phyloP scores from a whole-genome alignment of 805 yeast species.

The Priceomyces fermenticarens region DNA sequence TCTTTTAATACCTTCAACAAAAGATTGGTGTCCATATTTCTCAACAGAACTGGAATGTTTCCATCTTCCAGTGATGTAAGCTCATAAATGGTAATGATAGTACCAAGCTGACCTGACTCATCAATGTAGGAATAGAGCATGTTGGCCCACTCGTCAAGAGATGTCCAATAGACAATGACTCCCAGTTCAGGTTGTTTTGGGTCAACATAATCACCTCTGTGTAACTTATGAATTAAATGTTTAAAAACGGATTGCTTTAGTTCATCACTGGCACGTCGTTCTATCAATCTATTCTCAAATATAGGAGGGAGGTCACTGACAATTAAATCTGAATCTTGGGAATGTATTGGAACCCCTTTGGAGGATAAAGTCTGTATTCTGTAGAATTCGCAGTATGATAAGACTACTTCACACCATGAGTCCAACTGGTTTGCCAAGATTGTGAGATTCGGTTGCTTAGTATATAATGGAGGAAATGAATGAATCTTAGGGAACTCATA shows the following conservation, averaged over 20 bases:
- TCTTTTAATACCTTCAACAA: conserved; percentile 52
- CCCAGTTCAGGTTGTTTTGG: conserved; percentile 61
- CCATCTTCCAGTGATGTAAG: conserved; percentile 61
- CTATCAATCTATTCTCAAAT: conserved; percentile 51
- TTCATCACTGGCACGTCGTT: conserved; percentile 52
- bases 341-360: conserved; percentile 26
- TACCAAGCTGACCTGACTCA: conserved; percentile 70
- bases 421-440: conserved; percentile 73
- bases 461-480: conserved; percentile 85
- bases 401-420: conserved; percentile 71
- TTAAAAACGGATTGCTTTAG: conserved; percentile 55
- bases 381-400: conserved; percentile 56
- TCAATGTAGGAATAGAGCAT: conserved; percentile 43
- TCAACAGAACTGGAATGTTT: conserved; percentile 54
- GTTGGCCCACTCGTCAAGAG: conserved; percentile 44
- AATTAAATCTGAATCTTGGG: conserved; percentile 20
- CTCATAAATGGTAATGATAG: conserved; percentile 81
- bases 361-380: conserved; percentile 33
- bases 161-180: conserved; percentile 58
- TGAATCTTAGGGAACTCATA: conserved; percentile 43
- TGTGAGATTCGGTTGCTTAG: conserved; percentile 80
- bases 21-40: conserved; percentile 56
- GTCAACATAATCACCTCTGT: conserved; percentile 55
- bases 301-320: conserved; percentile 28
- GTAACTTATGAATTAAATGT: conserved; percentile 49